phyloP scores from a whole-genome alignment of 805 yeast species.

The Saccharomycopsis sp. region DNA sequence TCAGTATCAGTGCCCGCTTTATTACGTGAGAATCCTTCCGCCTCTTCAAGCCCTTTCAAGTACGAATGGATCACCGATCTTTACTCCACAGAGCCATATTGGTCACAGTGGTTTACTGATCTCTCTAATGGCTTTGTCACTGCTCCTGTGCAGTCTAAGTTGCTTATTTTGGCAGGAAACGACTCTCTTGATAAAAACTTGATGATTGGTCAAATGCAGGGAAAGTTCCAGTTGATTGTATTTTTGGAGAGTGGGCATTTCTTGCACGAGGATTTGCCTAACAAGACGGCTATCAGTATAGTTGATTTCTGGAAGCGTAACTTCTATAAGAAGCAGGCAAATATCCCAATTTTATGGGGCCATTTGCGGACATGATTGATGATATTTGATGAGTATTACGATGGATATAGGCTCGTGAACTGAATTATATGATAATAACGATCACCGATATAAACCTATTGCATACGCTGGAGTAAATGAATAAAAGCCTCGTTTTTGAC shows the following conservation, averaged over 20 bases:
- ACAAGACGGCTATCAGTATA: constrained; percentile 51
- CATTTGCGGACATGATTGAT: constrained; percentile 7
- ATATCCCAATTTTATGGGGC: constrained; percentile 20
- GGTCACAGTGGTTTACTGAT: constrained; percentile 79
- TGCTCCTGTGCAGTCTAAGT: constrained; percentile 47
- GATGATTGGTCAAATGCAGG: constrained; percentile 98
- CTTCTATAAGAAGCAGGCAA: constrained; percentile 7
- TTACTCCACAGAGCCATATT: constrained; percentile 50
- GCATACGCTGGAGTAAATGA: no score
- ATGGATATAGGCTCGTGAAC: no score
- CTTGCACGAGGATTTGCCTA: constrained; percentile 87
- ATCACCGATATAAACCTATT: no score
- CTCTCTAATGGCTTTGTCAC: constrained; percentile 50
- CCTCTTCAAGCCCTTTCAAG: constrained; percentile 20
- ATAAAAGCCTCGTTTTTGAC: no score
- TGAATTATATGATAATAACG: no score
- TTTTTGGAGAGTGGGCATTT: constrained; percentile 85
- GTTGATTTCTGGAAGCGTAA: constrained; percentile 41
- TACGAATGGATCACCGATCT: constrained; percentile 63
- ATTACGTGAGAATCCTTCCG: constrained; percentile 27
- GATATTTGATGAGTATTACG: no score
- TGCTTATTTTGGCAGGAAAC: constrained; percentile 80
- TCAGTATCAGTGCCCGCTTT: constrained; percentile 70
- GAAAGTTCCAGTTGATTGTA: constrained; percentile 83
- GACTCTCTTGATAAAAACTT: constrained; percentile 80